Evolutionary conservation across 148 eudicot genomes (phyloP).

Genomic region (Camellia japonica): DNA sequence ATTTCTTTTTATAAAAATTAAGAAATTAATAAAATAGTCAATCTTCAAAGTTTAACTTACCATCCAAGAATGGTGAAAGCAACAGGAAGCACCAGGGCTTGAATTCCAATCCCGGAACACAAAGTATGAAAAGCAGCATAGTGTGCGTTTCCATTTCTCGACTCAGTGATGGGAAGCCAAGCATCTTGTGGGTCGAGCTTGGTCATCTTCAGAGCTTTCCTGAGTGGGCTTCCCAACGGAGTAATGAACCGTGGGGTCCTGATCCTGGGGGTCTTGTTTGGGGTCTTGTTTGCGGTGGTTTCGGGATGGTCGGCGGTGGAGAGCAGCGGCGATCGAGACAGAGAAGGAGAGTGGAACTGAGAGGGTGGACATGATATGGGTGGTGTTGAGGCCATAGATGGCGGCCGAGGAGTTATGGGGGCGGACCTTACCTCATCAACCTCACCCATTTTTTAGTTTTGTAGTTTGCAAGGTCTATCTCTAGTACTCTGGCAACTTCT

Average conservation of each 20-base stretch:
- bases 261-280: slow-evolving; percentile 32
- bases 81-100: slow-evolving; percentile 43
- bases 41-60: slow-evolving; percentile 29
- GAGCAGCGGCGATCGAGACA: slow-evolving; percentile 80
- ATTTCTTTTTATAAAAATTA: too few relatives aligned
- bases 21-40: too few relatives aligned
- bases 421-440: slow-evolving; percentile 45
- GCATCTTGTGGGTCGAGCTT: slow-evolving; percentile 88
- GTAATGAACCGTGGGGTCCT: slow-evolving; percentile 49
- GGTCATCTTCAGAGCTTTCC: slow-evolving; percentile 64
- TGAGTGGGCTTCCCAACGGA: slow-evolving; percentile 65
- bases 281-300: background rate
- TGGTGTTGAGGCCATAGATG: slow-evolving; percentile 26
- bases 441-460: slow-evolving; percentile 29
- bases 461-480: background rate
- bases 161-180: slow-evolving; percentile 78
- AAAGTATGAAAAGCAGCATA: slow-evolving; percentile 38
- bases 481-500: too few relatives aligned
- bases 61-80: slow-evolving; percentile 89
- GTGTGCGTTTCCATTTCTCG: slow-evolving; percentile 44
- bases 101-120: slow-evolving; percentile 41
- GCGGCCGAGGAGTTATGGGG: slow-evolving; percentile 61
- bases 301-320: slow-evolving; percentile 10
- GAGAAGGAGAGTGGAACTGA: slow-evolving; percentile 75
- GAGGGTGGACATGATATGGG: slow-evolving; percentile 54